phyloP scores from a whole-genome alignment of 805 yeast genomes.

The Zygoascus bituminiphila region DNA sequence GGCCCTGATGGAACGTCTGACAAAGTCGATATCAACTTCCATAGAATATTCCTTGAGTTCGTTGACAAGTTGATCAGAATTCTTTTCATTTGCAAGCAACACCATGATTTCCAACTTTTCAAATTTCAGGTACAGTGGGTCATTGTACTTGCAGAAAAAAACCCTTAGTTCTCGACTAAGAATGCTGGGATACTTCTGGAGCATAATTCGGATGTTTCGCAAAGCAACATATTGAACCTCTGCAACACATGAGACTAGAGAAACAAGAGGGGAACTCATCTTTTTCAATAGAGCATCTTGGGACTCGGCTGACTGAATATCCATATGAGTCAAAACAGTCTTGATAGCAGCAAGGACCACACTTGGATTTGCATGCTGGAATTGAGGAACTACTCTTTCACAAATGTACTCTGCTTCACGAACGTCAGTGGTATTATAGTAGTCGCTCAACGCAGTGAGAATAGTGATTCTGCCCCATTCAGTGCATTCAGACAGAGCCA shows the following conservation, averaged over 20 bases:
- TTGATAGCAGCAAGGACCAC: conserved; percentile 84
- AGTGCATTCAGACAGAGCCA: conserved; percentile 91
- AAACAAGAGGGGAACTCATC: conserved; percentile 76
- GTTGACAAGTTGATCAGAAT: conserved; percentile 53
- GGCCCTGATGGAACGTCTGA: conserved; percentile 80
- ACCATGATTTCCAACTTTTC: conserved; percentile 88
- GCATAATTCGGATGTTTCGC: conserved; percentile 79
- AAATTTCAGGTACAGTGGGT: conserved; percentile 87
- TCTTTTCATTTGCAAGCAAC: conserved; percentile 58
- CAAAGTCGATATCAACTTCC: conserved; percentile 84
- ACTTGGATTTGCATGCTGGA: conserved; percentile 94
- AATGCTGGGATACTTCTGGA: conserved; percentile 80
- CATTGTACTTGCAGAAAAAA: conserved; percentile 83
- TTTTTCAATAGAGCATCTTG: conserved; percentile 49
- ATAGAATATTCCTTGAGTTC: conserved; percentile 85
- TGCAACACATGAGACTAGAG: conserved; percentile 79
- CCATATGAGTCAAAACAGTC: conserved; percentile 59
- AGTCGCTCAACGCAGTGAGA: conserved; percentile 71
- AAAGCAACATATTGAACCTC: conserved; percentile 93
- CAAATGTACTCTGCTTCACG: conserved; percentile 76
- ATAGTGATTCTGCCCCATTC: conserved; percentile 98
- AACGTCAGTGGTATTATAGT: conserved; percentile 48
- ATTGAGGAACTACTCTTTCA: conserved; percentile 86
- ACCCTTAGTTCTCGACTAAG: conserved; percentile 75
- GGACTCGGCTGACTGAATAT: conserved; percentile 30